A percentile compares a stretch with the other conserved stretches of the same genome.
phyloP scores from a whole-genome alignment of 495 filamentous ascomycete genomes.

The Rhizodiscina lignyota region DNA sequence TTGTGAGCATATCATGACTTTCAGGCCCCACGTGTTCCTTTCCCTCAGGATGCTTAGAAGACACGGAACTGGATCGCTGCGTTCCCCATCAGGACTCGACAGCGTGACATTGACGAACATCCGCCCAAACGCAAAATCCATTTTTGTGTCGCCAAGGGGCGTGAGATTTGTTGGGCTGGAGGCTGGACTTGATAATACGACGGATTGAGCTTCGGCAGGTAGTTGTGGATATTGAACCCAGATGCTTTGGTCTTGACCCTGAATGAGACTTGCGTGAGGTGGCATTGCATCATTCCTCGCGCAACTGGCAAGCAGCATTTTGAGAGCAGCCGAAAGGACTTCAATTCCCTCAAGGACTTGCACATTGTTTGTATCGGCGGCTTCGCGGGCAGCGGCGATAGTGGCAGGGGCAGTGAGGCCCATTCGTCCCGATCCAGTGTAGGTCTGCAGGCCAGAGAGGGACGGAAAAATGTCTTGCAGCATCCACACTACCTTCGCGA shows the following conservation, averaged over 20 bases:
- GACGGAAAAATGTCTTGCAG: conserved; percentile 39
- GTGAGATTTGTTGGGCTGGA: conserved; percentile 45
- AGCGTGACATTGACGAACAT: conserved; percentile 54
- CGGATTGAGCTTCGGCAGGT: conserved; percentile 45
- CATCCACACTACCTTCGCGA: conserved; percentile 76
- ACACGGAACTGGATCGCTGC: conserved; percentile 45
- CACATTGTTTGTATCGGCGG: conserved; percentile 29
- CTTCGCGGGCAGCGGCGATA: conserved; percentile 19
- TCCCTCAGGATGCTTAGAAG: conserved; percentile 56
- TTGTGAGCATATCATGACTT: conserved; percentile 58
- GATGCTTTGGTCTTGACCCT: conserved; percentile 53
- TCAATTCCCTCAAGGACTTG: conserved; percentile 37
- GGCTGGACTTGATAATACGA: conserved; percentile 42
- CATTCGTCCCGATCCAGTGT: conserved; percentile 27
- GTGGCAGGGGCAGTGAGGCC: conserved; percentile 27
- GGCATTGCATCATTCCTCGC: conserved; percentile 62
- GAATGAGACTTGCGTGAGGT: conserved; percentile 37
- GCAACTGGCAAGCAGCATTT: conserved; percentile 64
- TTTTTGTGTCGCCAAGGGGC: conserved; percentile 52
- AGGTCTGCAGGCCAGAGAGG: conserved; percentile 9
- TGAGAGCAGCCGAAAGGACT: conserved; percentile 41
- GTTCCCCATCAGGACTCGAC: conserved; percentile 48
- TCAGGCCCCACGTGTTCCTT: conserved; percentile 46
- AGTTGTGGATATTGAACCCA: conserved; percentile 60
- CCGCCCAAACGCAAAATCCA: conserved; percentile 56